Base-by-base conservation (phyloP, 2,329 filamentous ascomycete genomes). In the Fusarium sarcochroum region DNA sequence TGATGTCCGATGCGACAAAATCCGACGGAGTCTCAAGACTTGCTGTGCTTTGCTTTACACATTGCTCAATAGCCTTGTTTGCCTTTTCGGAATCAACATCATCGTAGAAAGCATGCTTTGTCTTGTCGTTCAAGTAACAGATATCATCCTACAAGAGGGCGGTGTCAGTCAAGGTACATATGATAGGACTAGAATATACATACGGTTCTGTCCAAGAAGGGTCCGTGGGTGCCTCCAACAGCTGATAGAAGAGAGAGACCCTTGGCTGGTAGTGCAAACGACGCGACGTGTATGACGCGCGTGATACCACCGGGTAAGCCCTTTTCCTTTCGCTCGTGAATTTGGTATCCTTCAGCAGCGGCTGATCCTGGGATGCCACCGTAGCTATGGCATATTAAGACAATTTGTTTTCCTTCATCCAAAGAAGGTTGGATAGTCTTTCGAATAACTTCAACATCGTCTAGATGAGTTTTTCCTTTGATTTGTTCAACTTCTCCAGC, bases 291-390 rank as follows among this genome's bases (percentile, higher is more conserved):
- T 1, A 78, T 42, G 14, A 77, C 61, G 2, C 70, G 57, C 7
- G 68, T 74, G 23, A 79, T 68, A 3, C 78, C 77, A 14, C 77
- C 78, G 4, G 53, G 14, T 3, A 75, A 30, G 0, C 76, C 76
- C 15, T 65, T 60, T 0, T 63, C 66, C 11, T 58, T 49, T 5
- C 76, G 51, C 6, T 78, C 77, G 2, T 73, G 63, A 25, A 76
- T 15, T 5, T 73, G 73, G 18, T 72, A 52, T 5, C 75, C 75
- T 15, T 76, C 72, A 2, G 58, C 69, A 1, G 73, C 59, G 1
- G 70, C 72, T 5, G 75, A 75, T 4, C 71, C 74, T 0, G 76
- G 72, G 7, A 79, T 73, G 2, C 78, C 78, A 6, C 77, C 78
- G n/a, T 73, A 74, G 23, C 70, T 73, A 23, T 75, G 73, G 11